phyloP scores from a whole-genome alignment of 2,329 filamentous ascomycete genomes.

The Aureobasidium sp. region DNA sequence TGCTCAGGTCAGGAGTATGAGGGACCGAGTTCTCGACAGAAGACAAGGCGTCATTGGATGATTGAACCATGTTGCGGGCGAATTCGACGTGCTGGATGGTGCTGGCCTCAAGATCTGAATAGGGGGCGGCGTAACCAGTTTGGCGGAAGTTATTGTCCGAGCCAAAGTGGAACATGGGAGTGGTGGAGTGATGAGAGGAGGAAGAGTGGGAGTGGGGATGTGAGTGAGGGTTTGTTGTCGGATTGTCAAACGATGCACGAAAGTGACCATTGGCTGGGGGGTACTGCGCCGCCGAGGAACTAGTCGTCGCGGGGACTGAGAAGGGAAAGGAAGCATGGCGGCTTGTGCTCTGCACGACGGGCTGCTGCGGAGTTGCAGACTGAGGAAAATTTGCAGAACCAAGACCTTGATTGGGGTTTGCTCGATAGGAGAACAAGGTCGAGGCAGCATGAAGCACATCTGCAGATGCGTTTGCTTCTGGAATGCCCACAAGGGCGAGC shows the following conservation, averaged over 20 bases:
- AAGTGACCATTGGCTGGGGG: slow-evolving; percentile 11
- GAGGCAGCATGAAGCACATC: slow-evolving; percentile 13
- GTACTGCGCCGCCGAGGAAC: background rate
- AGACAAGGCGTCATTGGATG: background rate
- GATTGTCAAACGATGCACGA: slow-evolving; percentile 10
- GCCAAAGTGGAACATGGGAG: slow-evolving; percentile 11
- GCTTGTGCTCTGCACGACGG: background rate
- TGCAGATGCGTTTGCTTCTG: background rate
- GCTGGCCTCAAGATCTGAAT: background rate
- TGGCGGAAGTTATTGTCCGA: slow-evolving; percentile 12
- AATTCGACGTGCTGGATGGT: slow-evolving; percentile 7
- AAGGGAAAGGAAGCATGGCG: slow-evolving; percentile 10
- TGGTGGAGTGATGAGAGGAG: background rate
- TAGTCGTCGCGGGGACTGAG: background rate
- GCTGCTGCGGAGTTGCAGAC: background rate
- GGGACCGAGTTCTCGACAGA: slow-evolving; percentile 9
- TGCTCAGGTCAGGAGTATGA: slow-evolving; percentile 6
- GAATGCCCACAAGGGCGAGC: slow-evolving; percentile 4
- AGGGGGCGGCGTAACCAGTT: slow-evolving; percentile 13
- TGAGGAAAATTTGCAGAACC: background rate
- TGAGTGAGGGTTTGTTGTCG: background rate
- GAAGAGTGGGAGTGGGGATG: background rate
- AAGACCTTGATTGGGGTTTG: background rate
- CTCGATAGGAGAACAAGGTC: slow-evolving; percentile 8
- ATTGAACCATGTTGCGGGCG: slow-evolving; percentile 2